Percentiles rank a stretch among this genome's conserved stretches.
phyloP scores from a whole-genome alignment of 331 rosid species.

The Prunus yedoensis region DNA sequence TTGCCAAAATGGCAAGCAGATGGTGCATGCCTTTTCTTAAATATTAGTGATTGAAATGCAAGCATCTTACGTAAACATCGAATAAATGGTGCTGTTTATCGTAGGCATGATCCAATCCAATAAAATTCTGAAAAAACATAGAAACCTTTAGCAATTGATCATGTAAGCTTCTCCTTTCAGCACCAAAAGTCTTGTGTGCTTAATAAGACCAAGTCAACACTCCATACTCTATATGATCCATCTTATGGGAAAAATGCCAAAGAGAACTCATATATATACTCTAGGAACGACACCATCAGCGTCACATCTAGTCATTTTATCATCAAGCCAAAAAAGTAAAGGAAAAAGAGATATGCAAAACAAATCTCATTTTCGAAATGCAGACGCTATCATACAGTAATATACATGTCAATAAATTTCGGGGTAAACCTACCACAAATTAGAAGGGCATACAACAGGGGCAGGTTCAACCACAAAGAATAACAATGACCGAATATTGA shows the following conservation, averaged over 20 bases:
- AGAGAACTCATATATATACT: too few species aligned
- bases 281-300: not conserved
- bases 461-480: constrained; percentile 24
- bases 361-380: constrained; percentile 12
- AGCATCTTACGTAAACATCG: not conserved
- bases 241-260: too few species aligned
- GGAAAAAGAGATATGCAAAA: constrained; percentile 1
- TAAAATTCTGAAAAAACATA: not conserved
- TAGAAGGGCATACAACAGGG: constrained; percentile 5
- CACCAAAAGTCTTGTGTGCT: not conserved
- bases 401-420: constrained; percentile 37
- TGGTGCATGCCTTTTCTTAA: not conserved
- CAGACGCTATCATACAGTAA: constrained; percentile 51
- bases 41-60: not conserved
- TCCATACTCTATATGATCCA: too few species aligned
- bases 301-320: not conserved
- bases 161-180: not conserved
- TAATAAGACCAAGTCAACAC: too few species aligned
- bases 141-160: not conserved
- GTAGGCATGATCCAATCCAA: not conserved
- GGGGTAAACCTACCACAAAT: constrained; percentile 20
- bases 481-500: not conserved
- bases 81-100: not conserved
- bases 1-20: not conserved
- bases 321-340: not conserved